A percentile compares a stretch with the other conserved stretches of the same genome.
Evolutionary conservation across 768 basidiomycete genomes (phyloP).

Genomic region (Phylloporus scabripes): DNA sequence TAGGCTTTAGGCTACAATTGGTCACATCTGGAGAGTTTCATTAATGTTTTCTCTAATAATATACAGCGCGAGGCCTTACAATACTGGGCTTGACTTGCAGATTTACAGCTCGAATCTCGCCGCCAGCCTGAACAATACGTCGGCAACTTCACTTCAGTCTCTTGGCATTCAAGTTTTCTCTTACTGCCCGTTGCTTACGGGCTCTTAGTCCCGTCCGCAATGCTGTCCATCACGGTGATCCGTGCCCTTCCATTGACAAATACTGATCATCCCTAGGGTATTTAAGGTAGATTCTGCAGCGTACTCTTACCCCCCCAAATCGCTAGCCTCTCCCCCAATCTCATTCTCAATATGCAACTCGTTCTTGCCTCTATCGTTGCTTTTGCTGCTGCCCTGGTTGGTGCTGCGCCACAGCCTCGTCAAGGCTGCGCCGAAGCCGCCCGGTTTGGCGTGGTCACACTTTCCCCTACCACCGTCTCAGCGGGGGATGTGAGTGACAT

Average conservation of each 20-base stretch:
- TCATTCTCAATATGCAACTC: constrained; percentile 15
- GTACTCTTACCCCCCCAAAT: background rate
- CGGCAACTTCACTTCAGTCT: background rate
- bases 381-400: constrained; percentile 10
- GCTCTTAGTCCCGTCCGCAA: constrained; percentile 1
- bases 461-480: constrained; percentile 21
- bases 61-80: background rate
- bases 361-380: constrained; percentile 9
- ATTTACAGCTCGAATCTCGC: background rate
- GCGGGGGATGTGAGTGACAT: constrained; percentile 20
- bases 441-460: constrained; percentile 12
- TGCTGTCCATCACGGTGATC: background rate
- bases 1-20: too few relatives aligned
- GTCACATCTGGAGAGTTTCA: too few relatives aligned
- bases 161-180: background rate
- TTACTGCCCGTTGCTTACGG: background rate
- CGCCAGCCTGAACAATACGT: background rate
- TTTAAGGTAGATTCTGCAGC: constrained; percentile 5
- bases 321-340: background rate
- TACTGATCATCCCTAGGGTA: background rate
- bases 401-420: constrained; percentile 18
- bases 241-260: background rate
- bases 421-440: constrained; percentile 20
- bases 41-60: background rate
- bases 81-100: background rate